Evolutionary conservation across 768 basidiomycete species (phyloP).

Genomic region (Agaricus blazei): DNA sequence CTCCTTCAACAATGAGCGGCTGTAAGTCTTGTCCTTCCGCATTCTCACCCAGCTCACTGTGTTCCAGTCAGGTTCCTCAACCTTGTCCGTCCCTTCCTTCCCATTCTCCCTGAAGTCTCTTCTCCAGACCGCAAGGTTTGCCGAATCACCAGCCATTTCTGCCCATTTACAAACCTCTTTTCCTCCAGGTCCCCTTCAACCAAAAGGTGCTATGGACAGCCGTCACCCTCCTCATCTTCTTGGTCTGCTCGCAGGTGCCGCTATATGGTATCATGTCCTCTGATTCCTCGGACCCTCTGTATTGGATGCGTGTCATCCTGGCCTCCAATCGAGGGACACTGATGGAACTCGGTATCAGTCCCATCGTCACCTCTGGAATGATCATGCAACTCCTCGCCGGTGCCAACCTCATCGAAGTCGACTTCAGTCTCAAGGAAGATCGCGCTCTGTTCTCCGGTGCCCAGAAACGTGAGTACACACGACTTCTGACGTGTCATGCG

Average conservation of each 20-base stretch:
- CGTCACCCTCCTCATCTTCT: slow-evolving; percentile 97
- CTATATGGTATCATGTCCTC: slow-evolving; percentile 99
- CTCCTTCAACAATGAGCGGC: slow-evolving; percentile 62
- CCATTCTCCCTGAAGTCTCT: slow-evolving; percentile 94
- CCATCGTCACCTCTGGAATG: slow-evolving; percentile 98
- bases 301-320: slow-evolving; percentile 99
- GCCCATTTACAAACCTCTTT: background rate
- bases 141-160: background rate
- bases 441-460: slow-evolving; percentile 92
- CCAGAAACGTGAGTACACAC: slow-evolving; percentile 76
- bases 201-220: slow-evolving; percentile 99
- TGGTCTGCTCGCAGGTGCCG: slow-evolving; percentile 98
- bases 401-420: slow-evolving; percentile 95
- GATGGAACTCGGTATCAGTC: slow-evolving; percentile 98
- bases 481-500: background rate
- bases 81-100: slow-evolving; percentile 96
- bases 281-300: slow-evolving; percentile 97
- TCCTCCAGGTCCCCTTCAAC: slow-evolving; percentile 86
- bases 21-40: slow-evolving; percentile 44
- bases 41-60: background rate
- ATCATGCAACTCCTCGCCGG: slow-evolving; percentile 99
- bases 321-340: slow-evolving; percentile 98
- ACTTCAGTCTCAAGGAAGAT: slow-evolving; percentile 96
- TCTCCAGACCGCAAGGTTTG: slow-evolving; percentile 94
- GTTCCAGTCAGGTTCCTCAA: slow-evolving; percentile 90